phyloP scores from a whole-genome alignment of 495 filamentous ascomycete species.

The Collariella sp. region DNA sequence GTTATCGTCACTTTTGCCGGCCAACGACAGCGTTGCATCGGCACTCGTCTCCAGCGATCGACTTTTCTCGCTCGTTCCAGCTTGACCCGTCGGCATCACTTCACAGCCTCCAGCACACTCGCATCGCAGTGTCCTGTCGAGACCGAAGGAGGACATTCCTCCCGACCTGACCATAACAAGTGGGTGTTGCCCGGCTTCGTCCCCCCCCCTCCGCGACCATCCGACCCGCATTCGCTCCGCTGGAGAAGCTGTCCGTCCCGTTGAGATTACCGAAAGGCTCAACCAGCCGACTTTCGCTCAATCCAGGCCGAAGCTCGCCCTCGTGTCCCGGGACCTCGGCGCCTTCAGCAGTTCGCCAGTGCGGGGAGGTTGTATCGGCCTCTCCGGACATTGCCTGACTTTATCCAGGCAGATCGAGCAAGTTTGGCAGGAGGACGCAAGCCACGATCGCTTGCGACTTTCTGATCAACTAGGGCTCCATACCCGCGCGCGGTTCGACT shows the following conservation, averaged over 20 bases:
- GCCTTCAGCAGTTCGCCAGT: constrained; percentile 13
- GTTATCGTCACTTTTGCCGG: constrained; percentile 12
- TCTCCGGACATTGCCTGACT: constrained; percentile 27
- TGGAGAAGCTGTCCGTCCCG: neutral
- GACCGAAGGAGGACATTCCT: neutral
- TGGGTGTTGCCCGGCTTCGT: neutral
- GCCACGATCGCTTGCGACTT: neutral
- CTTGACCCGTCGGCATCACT: neutral
- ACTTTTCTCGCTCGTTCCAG: constrained; percentile 10
- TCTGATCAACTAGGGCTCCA: constrained; percentile 1
- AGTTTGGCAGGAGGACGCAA: constrained; percentile 9
- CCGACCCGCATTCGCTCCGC: neutral
- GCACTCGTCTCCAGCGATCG: constrained; percentile 5
- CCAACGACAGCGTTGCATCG: constrained; percentile 5
- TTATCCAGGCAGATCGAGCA: constrained; percentile 11
- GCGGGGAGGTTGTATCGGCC: constrained; percentile 23
- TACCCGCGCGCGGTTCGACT: neutral
- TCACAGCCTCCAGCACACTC: neutral
- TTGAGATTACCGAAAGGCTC: neutral
- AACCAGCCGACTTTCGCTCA: constrained; percentile 2
- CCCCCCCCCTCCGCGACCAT: neutral
- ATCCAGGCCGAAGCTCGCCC: neutral
- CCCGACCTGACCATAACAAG: neutral
- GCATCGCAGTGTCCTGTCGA: constrained; percentile 2
- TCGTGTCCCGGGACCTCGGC: neutral